Base-by-base conservation (phyloP, 1,284 basidiomycete species). In the Apiotrichum brassicae region DNA sequence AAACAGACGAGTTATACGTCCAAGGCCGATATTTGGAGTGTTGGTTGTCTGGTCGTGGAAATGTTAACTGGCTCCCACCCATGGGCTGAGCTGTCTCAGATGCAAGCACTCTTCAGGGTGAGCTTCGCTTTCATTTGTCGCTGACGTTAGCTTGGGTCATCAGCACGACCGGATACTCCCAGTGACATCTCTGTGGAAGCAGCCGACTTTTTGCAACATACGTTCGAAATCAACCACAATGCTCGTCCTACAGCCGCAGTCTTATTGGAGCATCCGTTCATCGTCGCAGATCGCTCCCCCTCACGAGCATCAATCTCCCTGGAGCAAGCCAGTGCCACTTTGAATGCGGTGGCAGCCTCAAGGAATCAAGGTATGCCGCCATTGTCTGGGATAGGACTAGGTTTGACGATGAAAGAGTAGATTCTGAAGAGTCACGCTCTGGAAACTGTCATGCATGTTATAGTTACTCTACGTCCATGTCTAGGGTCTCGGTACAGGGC, bases 11-110 rank as follows among this genome's bases (percentile, higher is more conserved):
- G 62, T 14, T 93, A 97, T 68, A 95, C 93, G 6, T 81, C 81
- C 62, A 97, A 97, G 66, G 93, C 93, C 6, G 95, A 98, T 71
- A 97, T 98, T 46, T 99, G 95, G 95, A 91, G 87, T 64, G 84
- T 99, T 1, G 95, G 95, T 3, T 98, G 95, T 71, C 76, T 98
- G 43, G 86, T 97, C 14, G 91, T 98, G 18, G 95, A 99, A 73
- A 99, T 99, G 95, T 77, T 98, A 51, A 97, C 91, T 0, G 94
- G 94, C 4, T 86, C 92, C 61, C 94, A 97, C 70, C 95, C 95
- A 0, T 98, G 91, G 87, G 87, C 94, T 0, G 87, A 91, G 57
- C 77, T 98, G 23, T 93, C 87, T n/a, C 94, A 98, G 74, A 97
- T 97, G 92, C 92, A 95, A 75, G 91, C 89, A 52, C 95, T 95